Evolutionary conservation across 192 early-diverging fungal species (phyloP).

Genomic region (Lobosporangium transversale): DNA sequence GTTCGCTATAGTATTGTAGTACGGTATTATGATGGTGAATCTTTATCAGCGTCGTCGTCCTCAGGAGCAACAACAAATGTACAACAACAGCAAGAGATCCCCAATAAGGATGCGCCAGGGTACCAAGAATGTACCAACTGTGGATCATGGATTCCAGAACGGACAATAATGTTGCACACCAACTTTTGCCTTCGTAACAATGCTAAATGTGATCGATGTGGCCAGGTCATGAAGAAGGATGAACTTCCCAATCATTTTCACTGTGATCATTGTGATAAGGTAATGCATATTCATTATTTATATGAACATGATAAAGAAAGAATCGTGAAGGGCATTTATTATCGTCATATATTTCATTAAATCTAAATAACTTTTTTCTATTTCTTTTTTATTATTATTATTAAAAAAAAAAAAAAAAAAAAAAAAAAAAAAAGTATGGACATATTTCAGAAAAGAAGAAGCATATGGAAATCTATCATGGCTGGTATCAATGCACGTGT

Average conservation of each 20-base stretch:
- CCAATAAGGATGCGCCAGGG: slow-evolving; percentile 22
- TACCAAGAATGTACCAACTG: slow-evolving; percentile 77
- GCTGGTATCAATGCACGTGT: slow-evolving; percentile 70
- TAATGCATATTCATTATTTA: slow-evolving; percentile 7
- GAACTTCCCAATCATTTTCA: slow-evolving; percentile 85
- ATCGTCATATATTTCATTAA: too few relatives aligned
- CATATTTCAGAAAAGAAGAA: slow-evolving; percentile 65
- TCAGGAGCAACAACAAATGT: not conserved
- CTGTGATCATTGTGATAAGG: slow-evolving; percentile 73
- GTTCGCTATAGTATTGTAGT: slow-evolving; percentile 15
- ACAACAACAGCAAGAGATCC: not conserved
- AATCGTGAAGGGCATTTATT: too few relatives aligned
- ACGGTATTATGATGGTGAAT: slow-evolving; percentile 23
- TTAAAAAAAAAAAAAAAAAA: slow-evolving; percentile 4
- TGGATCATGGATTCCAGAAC: slow-evolving; percentile 68
- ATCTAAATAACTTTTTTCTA: too few relatives aligned
- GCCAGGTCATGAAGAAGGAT: slow-evolving; percentile 71
- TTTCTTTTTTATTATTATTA: too few relatives aligned
- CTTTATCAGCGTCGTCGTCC: not conserved
- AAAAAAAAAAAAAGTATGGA: slow-evolving; percentile 48
- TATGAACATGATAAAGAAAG: too few relatives aligned
- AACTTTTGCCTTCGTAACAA: slow-evolving; percentile 88
- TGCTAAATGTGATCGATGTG: slow-evolving; percentile 69
- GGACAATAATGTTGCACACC: slow-evolving; percentile 73
- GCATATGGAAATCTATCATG: slow-evolving; percentile 73